Conservation (phyloP, 2,329 filamentous ascomycete species). For the Acephala macrosclerotiorum region DNA sequence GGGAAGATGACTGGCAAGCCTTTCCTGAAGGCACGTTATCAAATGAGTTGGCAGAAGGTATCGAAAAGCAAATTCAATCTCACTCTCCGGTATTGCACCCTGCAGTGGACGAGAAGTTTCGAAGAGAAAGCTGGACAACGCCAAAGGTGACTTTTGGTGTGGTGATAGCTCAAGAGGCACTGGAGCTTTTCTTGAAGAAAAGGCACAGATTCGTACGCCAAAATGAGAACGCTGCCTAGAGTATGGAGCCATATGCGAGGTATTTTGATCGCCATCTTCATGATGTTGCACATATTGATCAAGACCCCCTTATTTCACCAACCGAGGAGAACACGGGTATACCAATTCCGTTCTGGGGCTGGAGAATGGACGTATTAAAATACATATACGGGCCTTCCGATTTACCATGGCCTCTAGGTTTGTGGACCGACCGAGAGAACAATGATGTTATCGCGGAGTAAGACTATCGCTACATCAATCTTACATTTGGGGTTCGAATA, state of each 20-base stretch:
- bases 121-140: conserved; percentile 6
- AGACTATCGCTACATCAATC: no score
- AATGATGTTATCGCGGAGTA: no score
- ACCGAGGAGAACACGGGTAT: background rate
- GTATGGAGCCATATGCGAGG: conserved; percentile 2
- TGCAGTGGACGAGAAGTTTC: conserved; percentile 2
- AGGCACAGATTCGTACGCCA: conserved; percentile 5
- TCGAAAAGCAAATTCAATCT: no score
- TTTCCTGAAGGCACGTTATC: no score
- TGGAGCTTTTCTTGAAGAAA: conserved; percentile 4
- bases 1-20: no score
- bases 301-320: background rate
- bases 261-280: conserved; percentile 2
- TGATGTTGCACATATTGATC: conserved; percentile 1
- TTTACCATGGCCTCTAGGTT: no score
- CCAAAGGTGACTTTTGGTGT: background rate
- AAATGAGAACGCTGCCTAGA: background rate
- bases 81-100: background rate
- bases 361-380: no score
- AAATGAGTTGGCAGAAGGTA: no score
- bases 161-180: background rate
- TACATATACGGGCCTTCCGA: no score
- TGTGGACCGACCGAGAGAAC: no score
- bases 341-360: background rate
- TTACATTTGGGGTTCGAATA: no score